Base-by-base conservation (phyloP, 495 filamentous ascomycete genomes). In the Hypoxylon subgilvum region DNA sequence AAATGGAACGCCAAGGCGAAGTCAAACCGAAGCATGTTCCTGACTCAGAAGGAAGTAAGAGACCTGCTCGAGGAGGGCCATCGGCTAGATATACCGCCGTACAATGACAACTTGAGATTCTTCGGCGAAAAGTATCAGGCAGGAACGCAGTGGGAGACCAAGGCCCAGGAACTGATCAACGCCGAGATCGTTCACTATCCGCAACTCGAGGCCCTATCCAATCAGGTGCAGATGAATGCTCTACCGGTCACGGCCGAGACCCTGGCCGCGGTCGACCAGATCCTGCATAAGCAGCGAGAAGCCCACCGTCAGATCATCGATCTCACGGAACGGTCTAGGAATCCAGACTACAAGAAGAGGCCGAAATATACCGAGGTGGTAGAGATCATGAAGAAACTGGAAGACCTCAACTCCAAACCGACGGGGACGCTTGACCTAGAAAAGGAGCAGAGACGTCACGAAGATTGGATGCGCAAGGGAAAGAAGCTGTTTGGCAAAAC, bases 401-500 rank as follows among this genome's bases (percentile, higher is more conserved):
- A 88, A 56, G 89, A 92, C 47, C 79, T 97, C 8, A 93, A 94
- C 56, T 95, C 91, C 66, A 96, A 96, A 66, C 94, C 94, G 0
- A 81, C 79, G 21, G 94, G 94, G 3, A 95, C 93, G 0, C 79
- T 95, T 38, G 94, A 99, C 69, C 80, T 99, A 17, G 94, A 99
- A 67, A 91, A 90, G 61, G 91, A 97, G 68, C 90, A 96, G 70
- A 96, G 92, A 68, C 86, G 90, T 9, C 94, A 99, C 62, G 94
- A 97, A 65, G 95, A 99, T 69, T 99, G 94, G 94, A 99, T 99
- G 94, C 79, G 94, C 34, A 90, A 92, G 63, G 94, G 94, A 22
- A 99, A 99, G 75, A 97, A 97, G 74, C 76, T 99, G 0, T 99
- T 99, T 63, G 95, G 95, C 30, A 99, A 99, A 73, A 92, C 95